These are phyloP conservation scores for Nitzschia sp. DNA, from an alignment of 108 stramenopile genomes.

Conservation along the genomic window DNA sequence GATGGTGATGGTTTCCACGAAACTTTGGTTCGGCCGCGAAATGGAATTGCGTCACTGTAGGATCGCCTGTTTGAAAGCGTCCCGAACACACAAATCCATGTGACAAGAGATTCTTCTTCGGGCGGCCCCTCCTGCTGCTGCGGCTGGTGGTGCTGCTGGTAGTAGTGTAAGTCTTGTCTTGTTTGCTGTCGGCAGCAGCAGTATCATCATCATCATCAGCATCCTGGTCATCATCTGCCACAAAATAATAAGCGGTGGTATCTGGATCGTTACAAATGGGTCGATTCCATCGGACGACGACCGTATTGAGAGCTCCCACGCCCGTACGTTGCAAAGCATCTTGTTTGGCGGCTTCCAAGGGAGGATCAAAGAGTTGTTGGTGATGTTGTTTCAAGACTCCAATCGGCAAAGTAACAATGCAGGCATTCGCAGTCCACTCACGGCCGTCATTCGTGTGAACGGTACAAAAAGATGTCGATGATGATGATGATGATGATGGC, in stretches of 20 bases:
- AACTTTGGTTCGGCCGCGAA: too few relatives aligned
- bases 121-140: too few relatives aligned
- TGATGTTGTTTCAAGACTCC: conserved; percentile 13
- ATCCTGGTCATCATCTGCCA: not conserved
- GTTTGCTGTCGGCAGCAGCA: too few relatives aligned
- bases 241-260: conserved; percentile 13
- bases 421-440: conserved; percentile 2
- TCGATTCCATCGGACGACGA: conserved; percentile 24
- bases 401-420: conserved; percentile 16
- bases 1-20: too few relatives aligned
- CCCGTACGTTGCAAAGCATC: conserved; percentile 1
- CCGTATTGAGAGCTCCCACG: conserved; percentile 12
- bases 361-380: not conserved
- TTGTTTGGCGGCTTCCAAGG: not conserved
- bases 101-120: conserved; percentile 15
- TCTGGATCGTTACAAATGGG: conserved; percentile 1
- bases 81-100: conserved; percentile 12
- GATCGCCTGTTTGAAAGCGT: not conserved
- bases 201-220: too few relatives aligned
- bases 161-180: too few relatives aligned
- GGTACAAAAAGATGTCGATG: not conserved
- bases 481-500: too few relatives aligned
- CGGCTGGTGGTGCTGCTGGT: too few relatives aligned
- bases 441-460: not conserved
- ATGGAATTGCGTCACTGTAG: conserved; percentile 17